A percentile compares a stretch with the other conserved stretches of the same genome.
Evolutionary conservation across 306 rosid species (phyloP).

Genomic region (Mimosa bimucronata): DNA sequence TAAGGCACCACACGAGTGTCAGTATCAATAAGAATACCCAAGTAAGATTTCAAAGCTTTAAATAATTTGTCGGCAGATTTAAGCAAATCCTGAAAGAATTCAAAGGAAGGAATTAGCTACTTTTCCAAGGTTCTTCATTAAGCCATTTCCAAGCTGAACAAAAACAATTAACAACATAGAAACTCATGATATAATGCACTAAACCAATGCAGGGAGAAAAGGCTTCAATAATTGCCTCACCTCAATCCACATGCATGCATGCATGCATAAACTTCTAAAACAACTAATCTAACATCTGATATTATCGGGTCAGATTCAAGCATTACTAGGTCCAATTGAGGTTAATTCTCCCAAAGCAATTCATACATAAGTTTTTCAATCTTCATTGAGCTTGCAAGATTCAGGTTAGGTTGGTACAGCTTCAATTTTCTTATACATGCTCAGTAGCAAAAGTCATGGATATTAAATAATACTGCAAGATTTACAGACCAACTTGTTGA

Average conservation of each 20-base stretch:
- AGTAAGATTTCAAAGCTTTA: not conserved
- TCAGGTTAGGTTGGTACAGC: not conserved
- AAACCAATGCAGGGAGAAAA: not conserved
- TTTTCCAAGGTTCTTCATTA: not conserved
- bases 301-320: no score
- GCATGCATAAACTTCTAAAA: not conserved
- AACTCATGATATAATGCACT: no score
- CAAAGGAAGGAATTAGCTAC: constrained; percentile 12
- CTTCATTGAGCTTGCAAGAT: not conserved
- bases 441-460: not conserved
- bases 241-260: not conserved
- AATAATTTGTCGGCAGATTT: not conserved
- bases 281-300: not conserved
- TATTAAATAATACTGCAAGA: constrained; percentile 6
- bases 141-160: no score
- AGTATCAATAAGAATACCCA: not conserved
- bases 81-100: not conserved
- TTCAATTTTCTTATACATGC: constrained; percentile 19
- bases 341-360: no score
- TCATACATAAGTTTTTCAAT: not conserved
- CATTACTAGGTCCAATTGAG: not conserved
- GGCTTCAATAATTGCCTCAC: not conserved
- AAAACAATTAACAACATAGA: no score
- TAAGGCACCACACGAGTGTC: not conserved
- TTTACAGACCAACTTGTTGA: constrained; percentile 35